Percentiles rank a stretch among this genome's conserved stretches.
Evolutionary conservation across 1,284 basidiomycete species (phyloP).

Genomic region (Fomitopsis palustris): DNA sequence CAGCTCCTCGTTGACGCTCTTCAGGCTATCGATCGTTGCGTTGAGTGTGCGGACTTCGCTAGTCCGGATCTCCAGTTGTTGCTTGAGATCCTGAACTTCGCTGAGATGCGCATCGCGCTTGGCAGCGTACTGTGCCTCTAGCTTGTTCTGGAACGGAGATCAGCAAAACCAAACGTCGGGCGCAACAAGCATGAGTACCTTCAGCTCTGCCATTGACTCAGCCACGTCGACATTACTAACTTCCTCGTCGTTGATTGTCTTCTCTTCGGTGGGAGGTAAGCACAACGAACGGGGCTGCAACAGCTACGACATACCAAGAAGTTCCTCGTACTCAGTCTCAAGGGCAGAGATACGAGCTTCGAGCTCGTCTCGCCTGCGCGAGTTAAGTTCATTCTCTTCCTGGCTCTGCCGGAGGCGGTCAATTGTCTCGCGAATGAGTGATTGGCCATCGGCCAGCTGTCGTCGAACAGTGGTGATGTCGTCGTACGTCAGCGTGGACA

Average conservation of each 20-base stretch:
- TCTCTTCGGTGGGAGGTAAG: conserved; percentile 48
- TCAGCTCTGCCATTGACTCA: conserved; percentile 86
- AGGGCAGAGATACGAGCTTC: conserved; percentile 80
- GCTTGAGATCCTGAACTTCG: conserved; percentile 88
- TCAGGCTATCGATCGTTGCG: conserved; percentile 87
- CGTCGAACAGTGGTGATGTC: conserved; percentile 81
- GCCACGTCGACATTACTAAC: conserved; percentile 75
- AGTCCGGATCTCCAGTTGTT: conserved; percentile 85
- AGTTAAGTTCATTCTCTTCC: conserved; percentile 89
- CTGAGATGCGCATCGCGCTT: conserved; percentile 87
- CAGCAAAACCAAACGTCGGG: conserved; percentile 7
- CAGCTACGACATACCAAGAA: conserved; percentile 62
- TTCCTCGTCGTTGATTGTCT: conserved; percentile 82
- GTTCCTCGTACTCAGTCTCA: conserved; percentile 94
- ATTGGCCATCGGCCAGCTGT: conserved; percentile 88
- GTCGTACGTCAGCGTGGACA: conserved; percentile 65
- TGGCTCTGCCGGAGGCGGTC: conserved; percentile 87
- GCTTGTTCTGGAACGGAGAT: conserved; percentile 62
- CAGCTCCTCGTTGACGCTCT: conserved; percentile 96
- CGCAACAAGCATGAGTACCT: conserved; percentile 46
- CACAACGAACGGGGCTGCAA: conserved; percentile 7
- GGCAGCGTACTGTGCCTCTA: conserved; percentile 90
- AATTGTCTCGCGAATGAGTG: conserved; percentile 82
- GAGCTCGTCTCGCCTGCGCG: conserved; percentile 82
- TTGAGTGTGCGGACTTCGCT: conserved; percentile 87